Evolutionary conservation across 2,329 filamentous ascomycete genomes (phyloP), one percentile per base, ranked within the genome.

Genomic region (Aureobasidium leucospermi): DNA sequence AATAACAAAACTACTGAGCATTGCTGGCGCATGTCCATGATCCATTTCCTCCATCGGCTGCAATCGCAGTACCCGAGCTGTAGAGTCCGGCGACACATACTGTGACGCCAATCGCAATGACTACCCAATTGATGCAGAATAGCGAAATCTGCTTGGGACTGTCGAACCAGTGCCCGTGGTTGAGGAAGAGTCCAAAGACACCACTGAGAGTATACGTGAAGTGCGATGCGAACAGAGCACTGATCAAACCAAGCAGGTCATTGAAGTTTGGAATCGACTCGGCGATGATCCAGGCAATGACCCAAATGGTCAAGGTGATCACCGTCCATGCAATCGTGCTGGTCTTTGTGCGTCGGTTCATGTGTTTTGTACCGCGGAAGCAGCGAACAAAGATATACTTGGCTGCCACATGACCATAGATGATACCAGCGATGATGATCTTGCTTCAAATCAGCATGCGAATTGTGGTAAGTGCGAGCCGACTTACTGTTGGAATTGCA

Each of bases 341-440:
- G 60, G 70, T 45, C 65, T 67, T 53, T 19, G 67, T 61, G 60
- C 68, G 65, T 66, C 69, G 62, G 68, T 70, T 62, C 67, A 75
- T 62, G 69, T 73, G 65, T 66, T 81, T 77, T 3, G 82, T 85
- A 49, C 81, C 79, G n/a, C 78, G 75, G 73, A 86, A 87, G 16
- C 87, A 67, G 19, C 85, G 80, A 2, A 84, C 72, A 66, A 86
- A 89, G 62, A 89, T 76, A 65, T 86, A 87, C 65, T 87, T 87
- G 52, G 78, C 78, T 1, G 84, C 84, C 1, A 89, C 82, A 61
- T 86, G 82, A 11, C 81, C 85, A 67, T 87, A 85, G 63, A 90
- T 86, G 6, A 88, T 85, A 55, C 86, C 87, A 0, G 86, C 84
- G 55, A 90, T 82, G 51, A 89, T 75, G 61, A 89, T 89, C 84